Evolutionary conservation across 352 stramenopile species (phyloP), one percentile per base, ranked within the genome.

Genomic region (Globisporangium spinosum): DNA sequence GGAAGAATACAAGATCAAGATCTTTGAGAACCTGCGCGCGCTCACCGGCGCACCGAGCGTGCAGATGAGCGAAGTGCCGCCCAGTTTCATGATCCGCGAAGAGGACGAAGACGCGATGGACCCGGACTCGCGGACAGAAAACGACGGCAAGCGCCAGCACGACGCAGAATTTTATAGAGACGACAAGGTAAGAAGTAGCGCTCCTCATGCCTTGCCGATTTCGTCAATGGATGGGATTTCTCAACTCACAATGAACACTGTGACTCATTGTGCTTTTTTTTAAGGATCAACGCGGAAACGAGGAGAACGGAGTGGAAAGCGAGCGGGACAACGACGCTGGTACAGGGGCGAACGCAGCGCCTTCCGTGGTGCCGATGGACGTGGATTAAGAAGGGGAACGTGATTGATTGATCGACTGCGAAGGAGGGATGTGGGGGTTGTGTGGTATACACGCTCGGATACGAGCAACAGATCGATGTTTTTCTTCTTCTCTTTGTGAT

Each of bases 1-100:
- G 49, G 85, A 96, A 38, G 82, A 95, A 60, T 90, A 88, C 76
- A 96, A 91, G 65, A 77, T 80, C 54, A 92, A 93, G 77, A 92
- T 95, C 51, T 94, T 94, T 70, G 87, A 95, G 70, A 87, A 95
- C 64, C 73, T 95, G 17, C 75, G 82, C 23, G 82, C 85, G 0
- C 64, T 95, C 15, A 87, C 79, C 23, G 87, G 87, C 20, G 87
- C 87, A 8, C 87, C 87, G 4, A 95, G 87, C 35, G 80, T 95
- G 43, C 87, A 95, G 61, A 94, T 95, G 85, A 84, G 68, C 10
- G 74, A 89, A 68, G 84, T 84, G 5, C 87, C 87, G 43, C 85
- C 87, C 6, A 85, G 74, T n/a, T 75, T 77, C 32, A 89, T 91
- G 77, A 70, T 93, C 6, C 80, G 79, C 22, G 87, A 95, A 77